Percentiles rank a stretch among this genome's conserved stretches.
These are phyloP conservation scores for Diaporthe capsici DNA, from an alignment of 2,329 filamentous ascomycete genomes.

Conservation along the genomic window DNA sequence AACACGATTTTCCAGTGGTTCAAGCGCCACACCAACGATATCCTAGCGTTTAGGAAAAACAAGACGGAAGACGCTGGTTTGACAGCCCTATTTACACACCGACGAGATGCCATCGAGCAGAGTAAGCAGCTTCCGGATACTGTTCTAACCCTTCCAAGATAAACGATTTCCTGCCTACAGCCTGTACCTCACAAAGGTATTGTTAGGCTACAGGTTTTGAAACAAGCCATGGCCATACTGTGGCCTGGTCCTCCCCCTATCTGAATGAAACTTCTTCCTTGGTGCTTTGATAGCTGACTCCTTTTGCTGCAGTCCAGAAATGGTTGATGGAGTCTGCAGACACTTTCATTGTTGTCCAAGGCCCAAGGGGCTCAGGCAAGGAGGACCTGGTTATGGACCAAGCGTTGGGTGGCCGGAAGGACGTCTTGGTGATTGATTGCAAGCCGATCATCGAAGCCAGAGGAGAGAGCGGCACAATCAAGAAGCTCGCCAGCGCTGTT, in stretches of 20 bases:
- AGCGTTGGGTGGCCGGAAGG: slow-evolving; percentile 80
- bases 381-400: slow-evolving; percentile 89
- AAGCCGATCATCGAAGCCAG: slow-evolving; percentile 92
- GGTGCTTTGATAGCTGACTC: no score
- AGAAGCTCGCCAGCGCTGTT: slow-evolving; percentile 83
- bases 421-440: slow-evolving; percentile 91
- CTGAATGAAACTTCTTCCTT: no score
- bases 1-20: slow-evolving; percentile 86
- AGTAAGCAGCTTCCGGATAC: slow-evolving; percentile 44
- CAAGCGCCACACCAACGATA: slow-evolving; percentile 77
- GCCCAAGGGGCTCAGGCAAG: slow-evolving; percentile 92
- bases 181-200: no score
- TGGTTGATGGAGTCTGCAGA: slow-evolving; percentile 92
- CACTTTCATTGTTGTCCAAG: slow-evolving; percentile 94
- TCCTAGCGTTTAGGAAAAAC: slow-evolving; percentile 71
- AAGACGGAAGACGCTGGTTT: slow-evolving; percentile 77
- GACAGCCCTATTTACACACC: slow-evolving; percentile 88
- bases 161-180: no score
- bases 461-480: slow-evolving; percentile 89
- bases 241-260: no score
- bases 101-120: slow-evolving; percentile 84
- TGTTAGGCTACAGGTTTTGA: no score
- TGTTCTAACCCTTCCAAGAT: no score
- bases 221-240: no score
- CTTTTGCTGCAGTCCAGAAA: slow-evolving; percentile 66